Conservation (phyloP, 2,329 filamentous ascomycete species). For the Triangularia verruculosa region DNA sequence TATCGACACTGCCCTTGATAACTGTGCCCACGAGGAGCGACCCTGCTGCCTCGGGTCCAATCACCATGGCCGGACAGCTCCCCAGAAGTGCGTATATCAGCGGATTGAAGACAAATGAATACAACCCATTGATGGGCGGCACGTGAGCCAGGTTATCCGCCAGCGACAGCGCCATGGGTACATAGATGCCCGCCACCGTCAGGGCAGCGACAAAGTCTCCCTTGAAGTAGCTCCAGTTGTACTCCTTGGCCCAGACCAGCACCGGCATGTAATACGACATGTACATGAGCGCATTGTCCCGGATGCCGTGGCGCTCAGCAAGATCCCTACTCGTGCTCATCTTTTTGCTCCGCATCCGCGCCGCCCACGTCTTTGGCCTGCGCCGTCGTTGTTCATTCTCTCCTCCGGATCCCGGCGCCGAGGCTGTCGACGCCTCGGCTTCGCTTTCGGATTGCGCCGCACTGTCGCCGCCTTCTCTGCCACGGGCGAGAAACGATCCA, state of each 20-base stretch:
- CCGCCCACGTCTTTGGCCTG: slow-evolving; percentile 43
- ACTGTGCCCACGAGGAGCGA: slow-evolving; percentile 87
- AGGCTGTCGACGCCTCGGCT: slow-evolving; percentile 24
- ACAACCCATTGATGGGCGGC: slow-evolving; percentile 89
- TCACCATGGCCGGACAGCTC: slow-evolving; percentile 87
- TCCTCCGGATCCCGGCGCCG: not conserved
- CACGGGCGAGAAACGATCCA: slow-evolving; percentile 31
- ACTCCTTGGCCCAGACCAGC: slow-evolving; percentile 86
- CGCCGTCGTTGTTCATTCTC: slow-evolving; percentile 18
- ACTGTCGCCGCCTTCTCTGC: slow-evolving; percentile 19
- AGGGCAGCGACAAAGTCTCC: slow-evolving; percentile 86
- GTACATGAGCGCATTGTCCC: slow-evolving; percentile 76
- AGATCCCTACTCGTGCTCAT: slow-evolving; percentile 71
- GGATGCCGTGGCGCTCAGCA: slow-evolving; percentile 69
- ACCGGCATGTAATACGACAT: slow-evolving; percentile 90
- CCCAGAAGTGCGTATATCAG: slow-evolving; percentile 88
- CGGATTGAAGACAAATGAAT: slow-evolving; percentile 90
- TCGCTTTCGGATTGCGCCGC: slow-evolving; percentile 30
- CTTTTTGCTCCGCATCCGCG: slow-evolving; percentile 58
- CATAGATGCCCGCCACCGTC: slow-evolving; percentile 98
- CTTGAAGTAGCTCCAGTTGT: slow-evolving; percentile 74
- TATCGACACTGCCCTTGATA: slow-evolving; percentile 72
- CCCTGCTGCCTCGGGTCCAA: slow-evolving; percentile 91
- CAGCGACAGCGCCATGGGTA: slow-evolving; percentile 93
- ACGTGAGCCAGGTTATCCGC: slow-evolving; percentile 90